Conservation (phyloP, 345 rosid genomes). For the Heritiera fomes region DNA sequence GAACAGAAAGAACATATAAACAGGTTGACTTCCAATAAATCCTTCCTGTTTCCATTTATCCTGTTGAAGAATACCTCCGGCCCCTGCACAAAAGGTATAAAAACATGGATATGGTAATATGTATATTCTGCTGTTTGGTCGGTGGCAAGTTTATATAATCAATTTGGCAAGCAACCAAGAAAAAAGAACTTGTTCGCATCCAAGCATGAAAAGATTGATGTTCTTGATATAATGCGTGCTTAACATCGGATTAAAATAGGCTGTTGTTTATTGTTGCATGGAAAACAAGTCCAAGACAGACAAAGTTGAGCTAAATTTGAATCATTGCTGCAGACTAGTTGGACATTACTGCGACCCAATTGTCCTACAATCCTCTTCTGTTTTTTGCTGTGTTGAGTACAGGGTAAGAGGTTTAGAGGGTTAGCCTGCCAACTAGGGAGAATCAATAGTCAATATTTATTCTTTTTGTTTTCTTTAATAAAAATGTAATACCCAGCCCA, state of each 20-base stretch:
- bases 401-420: too few relatives aligned
- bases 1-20: neutral
- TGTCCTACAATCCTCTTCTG: too few relatives aligned
- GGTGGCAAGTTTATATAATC: neutral
- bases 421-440: too few relatives aligned
- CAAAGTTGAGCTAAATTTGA: neutral
- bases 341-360: neutral
- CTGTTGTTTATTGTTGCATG: neutral
- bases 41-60: neutral
- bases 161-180: neutral
- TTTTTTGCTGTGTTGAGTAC: too few relatives aligned
- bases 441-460: too few relatives aligned
- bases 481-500: too few relatives aligned
- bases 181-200: too few relatives aligned
- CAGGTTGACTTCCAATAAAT: neutral
- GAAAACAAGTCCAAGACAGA: neutral
- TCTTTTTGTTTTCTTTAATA: too few relatives aligned
- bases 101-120: neutral
- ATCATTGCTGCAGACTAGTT: neutral
- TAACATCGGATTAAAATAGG: neutral
- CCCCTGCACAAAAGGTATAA: too few relatives aligned
- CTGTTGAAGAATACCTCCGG: neutral
- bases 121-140: neutral
- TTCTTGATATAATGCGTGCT: neutral
- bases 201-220: neutral